A percentile compares a stretch with the other conserved stretches of the same genome.
These are phyloP conservation scores for Aphanocladium album DNA, from an alignment of 2,329 filamentous ascomycete genomes.

Conservation along the genomic window DNA sequence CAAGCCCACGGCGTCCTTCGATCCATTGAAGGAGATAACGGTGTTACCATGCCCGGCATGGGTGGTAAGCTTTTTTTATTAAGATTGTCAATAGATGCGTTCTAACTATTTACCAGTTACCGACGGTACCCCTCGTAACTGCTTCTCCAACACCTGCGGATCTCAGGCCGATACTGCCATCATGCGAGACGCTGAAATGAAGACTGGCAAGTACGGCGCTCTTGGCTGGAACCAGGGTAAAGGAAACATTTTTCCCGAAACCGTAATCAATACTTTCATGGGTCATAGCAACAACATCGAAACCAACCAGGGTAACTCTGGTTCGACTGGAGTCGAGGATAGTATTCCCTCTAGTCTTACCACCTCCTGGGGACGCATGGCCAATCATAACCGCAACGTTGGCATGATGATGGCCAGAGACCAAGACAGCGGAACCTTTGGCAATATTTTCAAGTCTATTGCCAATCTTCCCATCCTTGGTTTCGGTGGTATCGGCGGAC, in stretches of 20 bases:
- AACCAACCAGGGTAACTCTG: too few relatives aligned
- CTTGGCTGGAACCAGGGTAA: slow-evolving; percentile 54
- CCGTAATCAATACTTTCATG: slow-evolving; percentile 58
- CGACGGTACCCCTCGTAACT: slow-evolving; percentile 13
- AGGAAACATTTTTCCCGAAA: slow-evolving; percentile 53
- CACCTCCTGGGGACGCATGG: slow-evolving; percentile 13
- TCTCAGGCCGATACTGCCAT: slow-evolving; percentile 13
- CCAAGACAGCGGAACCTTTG: slow-evolving; percentile 16
- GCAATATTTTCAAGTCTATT: not conserved
- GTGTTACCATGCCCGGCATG: too few relatives aligned
- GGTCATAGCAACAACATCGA: slow-evolving; percentile 30
- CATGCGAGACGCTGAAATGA: slow-evolving; percentile 11
- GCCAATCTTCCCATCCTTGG: slow-evolving; percentile 16
- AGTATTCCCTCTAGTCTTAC: slow-evolving; percentile 18
- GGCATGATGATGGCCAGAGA: slow-evolving; percentile 15
- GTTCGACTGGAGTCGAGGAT: too few relatives aligned
- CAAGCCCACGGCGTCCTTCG: too few relatives aligned
- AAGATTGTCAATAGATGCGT: too few relatives aligned
- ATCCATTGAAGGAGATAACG: too few relatives aligned
- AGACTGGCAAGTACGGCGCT: slow-evolving; percentile 6
- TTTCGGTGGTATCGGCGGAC: not conserved
- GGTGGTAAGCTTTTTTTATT: too few relatives aligned
- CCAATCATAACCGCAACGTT: slow-evolving; percentile 19
- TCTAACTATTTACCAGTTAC: too few relatives aligned
- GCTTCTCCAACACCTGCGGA: slow-evolving; percentile 13